Evolutionary conservation across 202 grass and related monocot species (phyloP).

Genomic region (Miscanthus sacchariflorus): DNA sequence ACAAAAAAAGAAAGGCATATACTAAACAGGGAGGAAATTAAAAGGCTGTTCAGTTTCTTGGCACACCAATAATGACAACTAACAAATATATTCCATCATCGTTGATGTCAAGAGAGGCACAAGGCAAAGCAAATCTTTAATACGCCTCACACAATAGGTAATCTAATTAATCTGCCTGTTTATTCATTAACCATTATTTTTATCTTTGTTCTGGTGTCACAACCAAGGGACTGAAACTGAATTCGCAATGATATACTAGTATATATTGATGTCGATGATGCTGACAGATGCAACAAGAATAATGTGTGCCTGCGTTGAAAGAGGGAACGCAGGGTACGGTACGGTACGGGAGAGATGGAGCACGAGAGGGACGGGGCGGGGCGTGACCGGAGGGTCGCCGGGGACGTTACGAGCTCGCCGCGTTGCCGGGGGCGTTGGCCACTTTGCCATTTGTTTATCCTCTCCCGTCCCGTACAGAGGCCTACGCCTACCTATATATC

Average conservation of each 20-base stretch:
- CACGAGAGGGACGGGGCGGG: neutral
- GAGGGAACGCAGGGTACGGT: neutral
- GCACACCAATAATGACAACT: too few species aligned
- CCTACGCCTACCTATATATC: neutral
- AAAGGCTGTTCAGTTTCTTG: too few species aligned
- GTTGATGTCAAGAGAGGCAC: neutral
- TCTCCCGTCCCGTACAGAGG: neutral
- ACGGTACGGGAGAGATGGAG: slow-evolving; percentile 22
- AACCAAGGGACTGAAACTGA: neutral
- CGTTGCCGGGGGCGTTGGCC: slow-evolving; percentile 34
- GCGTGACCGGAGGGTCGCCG: neutral
- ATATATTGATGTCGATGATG: neutral
- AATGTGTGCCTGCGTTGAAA: neutral
- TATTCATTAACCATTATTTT: neutral
- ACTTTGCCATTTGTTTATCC: neutral
- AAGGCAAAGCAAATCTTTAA: neutral
- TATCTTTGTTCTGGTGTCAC: neutral
- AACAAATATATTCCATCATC: neutral
- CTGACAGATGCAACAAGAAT: slow-evolving; percentile 6
- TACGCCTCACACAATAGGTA: neutral
- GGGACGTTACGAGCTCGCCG: slow-evolving; percentile 37
- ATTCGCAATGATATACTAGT: neutral
- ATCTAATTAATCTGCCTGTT: neutral
- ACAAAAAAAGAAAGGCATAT: too few species aligned
- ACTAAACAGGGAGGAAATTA: too few species aligned